Percentiles rank a stretch among this genome's conserved stretches.
Conservation (phyloP, 108 stramenopile species). For the Nitzschia putrida region DNA sequence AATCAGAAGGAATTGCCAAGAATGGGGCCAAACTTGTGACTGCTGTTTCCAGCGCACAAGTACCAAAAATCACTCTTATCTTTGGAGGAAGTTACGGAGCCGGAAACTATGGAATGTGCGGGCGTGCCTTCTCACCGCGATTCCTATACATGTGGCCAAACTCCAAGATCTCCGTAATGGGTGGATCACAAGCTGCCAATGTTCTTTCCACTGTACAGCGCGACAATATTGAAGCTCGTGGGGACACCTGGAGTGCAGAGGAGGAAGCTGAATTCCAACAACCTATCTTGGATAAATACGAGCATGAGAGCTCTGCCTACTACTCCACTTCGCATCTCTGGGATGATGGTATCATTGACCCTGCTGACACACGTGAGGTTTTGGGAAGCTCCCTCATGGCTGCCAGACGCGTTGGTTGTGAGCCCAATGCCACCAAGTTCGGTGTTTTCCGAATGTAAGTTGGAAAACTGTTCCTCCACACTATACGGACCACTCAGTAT, state of each 20-base stretch:
- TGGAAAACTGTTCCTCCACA: not conserved
- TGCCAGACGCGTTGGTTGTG: slow-evolving; percentile 50
- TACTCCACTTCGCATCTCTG: slow-evolving; percentile 92
- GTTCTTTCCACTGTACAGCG: slow-evolving; percentile 92
- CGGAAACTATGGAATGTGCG: slow-evolving; percentile 61
- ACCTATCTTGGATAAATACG: slow-evolving; percentile 78
- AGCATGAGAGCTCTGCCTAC: slow-evolving; percentile 83
- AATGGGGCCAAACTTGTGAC: slow-evolving; percentile 95
- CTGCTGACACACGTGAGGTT: slow-evolving; percentile 87
- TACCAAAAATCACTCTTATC: slow-evolving; percentile 96
- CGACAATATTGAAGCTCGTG: slow-evolving; percentile 72
- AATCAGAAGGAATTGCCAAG: slow-evolving; percentile 97
- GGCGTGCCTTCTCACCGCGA: slow-evolving; percentile 91
- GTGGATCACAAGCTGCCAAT: slow-evolving; percentile 95
- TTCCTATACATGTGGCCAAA: slow-evolving; percentile 99
- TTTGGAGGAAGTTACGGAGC: slow-evolving; percentile 85
- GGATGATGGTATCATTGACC: slow-evolving; percentile 98
- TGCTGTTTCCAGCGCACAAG: slow-evolving; percentile 92
- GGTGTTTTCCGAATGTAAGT: slow-evolving; percentile 63
- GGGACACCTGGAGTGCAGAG: slow-evolving; percentile 74
- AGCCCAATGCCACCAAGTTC: slow-evolving; percentile 59
- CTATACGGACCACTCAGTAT: not conserved
- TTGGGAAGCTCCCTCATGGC: slow-evolving; percentile 82
- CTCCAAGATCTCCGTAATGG: slow-evolving; percentile 95
- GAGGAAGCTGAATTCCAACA: slow-evolving; percentile 68